Conservation (phyloP, 164 flowering plant species). For the Kingdonia uniflora region DNA sequence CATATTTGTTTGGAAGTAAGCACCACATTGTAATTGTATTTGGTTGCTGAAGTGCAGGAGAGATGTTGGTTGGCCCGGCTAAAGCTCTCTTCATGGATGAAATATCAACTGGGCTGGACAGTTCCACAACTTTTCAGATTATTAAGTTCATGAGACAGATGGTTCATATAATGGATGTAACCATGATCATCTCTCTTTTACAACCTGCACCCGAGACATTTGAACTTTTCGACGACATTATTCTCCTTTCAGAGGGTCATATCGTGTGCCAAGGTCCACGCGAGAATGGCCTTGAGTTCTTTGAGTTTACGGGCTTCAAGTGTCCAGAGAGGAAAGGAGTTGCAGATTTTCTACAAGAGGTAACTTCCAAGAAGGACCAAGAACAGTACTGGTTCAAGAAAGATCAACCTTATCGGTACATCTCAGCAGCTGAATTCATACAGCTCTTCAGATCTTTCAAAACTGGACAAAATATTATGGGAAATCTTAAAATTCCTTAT, state of each 20-base stretch:
- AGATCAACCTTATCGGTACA: conserved; percentile 30
- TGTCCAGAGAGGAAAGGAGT: conserved; percentile 58
- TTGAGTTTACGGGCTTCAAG: conserved; percentile 43
- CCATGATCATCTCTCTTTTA: conserved; percentile 54
- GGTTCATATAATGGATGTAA: conserved; percentile 51
- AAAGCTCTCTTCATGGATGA: conserved; percentile 20
- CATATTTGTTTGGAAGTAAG: no score
- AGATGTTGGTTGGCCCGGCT: conserved; percentile 70
- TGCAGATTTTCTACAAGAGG: conserved; percentile 63
- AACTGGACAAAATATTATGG: conserved; percentile 34
- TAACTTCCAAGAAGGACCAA: conserved; percentile 39
- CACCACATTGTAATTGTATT: no score
- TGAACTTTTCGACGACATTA: conserved; percentile 56
- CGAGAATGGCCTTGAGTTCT: conserved; percentile 39
- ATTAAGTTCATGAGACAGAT: conserved; percentile 44
- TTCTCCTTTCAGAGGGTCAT: conserved; percentile 44
- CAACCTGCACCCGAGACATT: conserved; percentile 68
- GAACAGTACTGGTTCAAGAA: conserved; percentile 36
- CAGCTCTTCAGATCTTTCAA: conserved; percentile 41
- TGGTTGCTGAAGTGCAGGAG: conserved; percentile 25
- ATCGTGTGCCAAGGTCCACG: conserved; percentile 45
- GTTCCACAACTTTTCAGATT: conserved; percentile 66
- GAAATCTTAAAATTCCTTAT: conserved; percentile 44
- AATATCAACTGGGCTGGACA: conserved; percentile 66
- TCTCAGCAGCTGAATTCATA: conserved; percentile 43